Percentiles rank a stretch among this genome's conserved stretches.
phyloP scores from a whole-genome alignment of 441 rosid species.

The Gossypium davidsonii region DNA sequence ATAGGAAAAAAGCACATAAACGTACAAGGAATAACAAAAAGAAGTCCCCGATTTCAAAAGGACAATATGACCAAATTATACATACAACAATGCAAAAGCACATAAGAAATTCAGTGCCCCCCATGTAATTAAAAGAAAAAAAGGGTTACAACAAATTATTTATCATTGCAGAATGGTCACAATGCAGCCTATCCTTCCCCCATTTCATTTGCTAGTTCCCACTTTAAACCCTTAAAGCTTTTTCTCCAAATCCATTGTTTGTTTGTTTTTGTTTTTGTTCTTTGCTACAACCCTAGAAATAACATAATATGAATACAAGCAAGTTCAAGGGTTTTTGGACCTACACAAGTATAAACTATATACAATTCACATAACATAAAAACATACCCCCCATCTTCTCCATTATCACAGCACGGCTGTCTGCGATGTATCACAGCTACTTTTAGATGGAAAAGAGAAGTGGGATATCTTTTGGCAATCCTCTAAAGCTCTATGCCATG shows the following conservation, averaged over 20 bases:
- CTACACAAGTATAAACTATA: slow-evolving; percentile 8
- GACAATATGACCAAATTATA: background rate
- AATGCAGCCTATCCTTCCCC: background rate
- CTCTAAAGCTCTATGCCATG: background rate
- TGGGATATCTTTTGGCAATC: slow-evolving; percentile 5
- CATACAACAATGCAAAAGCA: background rate
- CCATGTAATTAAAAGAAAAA: background rate
- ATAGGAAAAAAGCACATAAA: background rate
- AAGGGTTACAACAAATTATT: slow-evolving; percentile 6
- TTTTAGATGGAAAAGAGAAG: background rate
- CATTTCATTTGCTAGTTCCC: slow-evolving; percentile 8
- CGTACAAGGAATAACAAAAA: background rate
- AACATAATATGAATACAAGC: slow-evolving; percentile 17
- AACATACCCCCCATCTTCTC: slow-evolving; percentile 47
- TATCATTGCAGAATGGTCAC: slow-evolving; percentile 5
- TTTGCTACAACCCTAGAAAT: slow-evolving; percentile 20
- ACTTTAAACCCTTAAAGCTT: slow-evolving; percentile 8
- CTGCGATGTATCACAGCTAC: slow-evolving; percentile 64
- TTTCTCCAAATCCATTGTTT: background rate
- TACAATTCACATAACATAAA: slow-evolving; percentile 46
- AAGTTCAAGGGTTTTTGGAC: background rate
- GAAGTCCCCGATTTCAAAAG: background rate
- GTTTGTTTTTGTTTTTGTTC: no score
- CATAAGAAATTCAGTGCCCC: background rate
- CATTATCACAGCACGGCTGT: slow-evolving; percentile 44